phyloP scores from a whole-genome alignment of 805 yeast species.

The Kazachstania viticola region DNA sequence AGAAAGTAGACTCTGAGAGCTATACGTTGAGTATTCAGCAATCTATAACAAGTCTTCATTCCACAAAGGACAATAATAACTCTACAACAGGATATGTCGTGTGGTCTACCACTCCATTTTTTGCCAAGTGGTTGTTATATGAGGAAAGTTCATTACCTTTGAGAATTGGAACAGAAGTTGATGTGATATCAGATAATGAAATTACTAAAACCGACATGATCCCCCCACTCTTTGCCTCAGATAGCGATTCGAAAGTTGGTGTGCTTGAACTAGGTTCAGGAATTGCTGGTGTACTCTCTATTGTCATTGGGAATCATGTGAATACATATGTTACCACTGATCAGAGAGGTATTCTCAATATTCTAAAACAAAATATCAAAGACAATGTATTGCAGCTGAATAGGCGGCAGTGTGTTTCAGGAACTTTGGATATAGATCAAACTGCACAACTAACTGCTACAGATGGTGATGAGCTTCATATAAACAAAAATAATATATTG shows the following conservation, averaged over 20 bases:
- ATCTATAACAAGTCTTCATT: constrained; percentile 19
- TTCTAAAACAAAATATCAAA: constrained; percentile 17
- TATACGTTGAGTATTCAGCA: constrained; percentile 20
- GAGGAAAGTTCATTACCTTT: constrained; percentile 9
- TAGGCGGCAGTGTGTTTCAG: constrained; percentile 9
- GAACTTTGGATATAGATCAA: constrained; percentile 3
- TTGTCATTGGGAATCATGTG: constrained; percentile 21
- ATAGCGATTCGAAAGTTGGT: constrained; percentile 3
- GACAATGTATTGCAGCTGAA: constrained; percentile 19
- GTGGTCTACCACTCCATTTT: constrained; percentile 26
- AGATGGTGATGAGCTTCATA: not conserved
- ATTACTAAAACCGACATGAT: not conserved
- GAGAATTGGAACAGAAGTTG: constrained; percentile 10
- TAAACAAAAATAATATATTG: not conserved
- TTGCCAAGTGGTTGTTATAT: constrained; percentile 25
- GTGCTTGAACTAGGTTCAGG: constrained; percentile 27
- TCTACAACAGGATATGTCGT: constrained; percentile 29
- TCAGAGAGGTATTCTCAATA: constrained; percentile 22
- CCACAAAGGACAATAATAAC: constrained; percentile 21
- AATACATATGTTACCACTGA: constrained; percentile 22
- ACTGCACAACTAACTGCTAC: not conserved
- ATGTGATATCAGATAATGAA: not conserved
- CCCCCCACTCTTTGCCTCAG: constrained; percentile 1
- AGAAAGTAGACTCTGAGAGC: constrained; percentile 3
- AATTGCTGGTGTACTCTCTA: constrained; percentile 20